Base-by-base conservation (phyloP, 306 rosid species). In the Canavalia ensiformis region DNA sequence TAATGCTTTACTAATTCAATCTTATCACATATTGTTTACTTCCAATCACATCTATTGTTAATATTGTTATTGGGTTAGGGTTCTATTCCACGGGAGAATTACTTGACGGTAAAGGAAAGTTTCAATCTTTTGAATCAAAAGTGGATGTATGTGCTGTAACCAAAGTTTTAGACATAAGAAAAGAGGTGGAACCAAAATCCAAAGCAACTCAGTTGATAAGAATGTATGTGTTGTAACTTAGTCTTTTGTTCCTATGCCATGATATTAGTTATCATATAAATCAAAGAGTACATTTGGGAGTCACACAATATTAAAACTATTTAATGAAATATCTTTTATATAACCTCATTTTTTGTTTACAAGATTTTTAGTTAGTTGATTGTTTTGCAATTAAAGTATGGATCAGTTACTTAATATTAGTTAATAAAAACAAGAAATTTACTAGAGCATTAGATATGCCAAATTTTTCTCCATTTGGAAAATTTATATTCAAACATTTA, bases 161-260 rank as follows among this genome's bases (percentile, higher is more conserved):
- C 25, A 18, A 18, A 18, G 25, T 18, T 18, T 18, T 18, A 18
- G 25, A 18, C 25, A 18, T 18, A 18, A 18, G 25, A 18, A 18
- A 18, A 18, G 25, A 18, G 25, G 92, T 94, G 84, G 86, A 93
- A 83, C 99, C 99, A 50, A 84, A 81, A 88, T 90, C 94, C 73
- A 86, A 86, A 1, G 89, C 91, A 57, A 90, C 97, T 79, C 91
- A 97, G 33, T 62, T 96, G 78, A 85, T 96, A 42, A 86, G 75
- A 55, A 89, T 89, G 99, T 96, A 92, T 60, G 99, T 91, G 75
- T 63, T 71, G 69, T 35, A 67, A 82, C 72, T 52, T 59, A 67
- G 35, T 77, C 9, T 84, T 80, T 33, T 82, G 44, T 54, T 76
- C 59, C 34, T 58, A 44, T 79, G 76, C 42, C 42, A 39, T 74